phyloP scores from a whole-genome alignment of 2,329 filamentous ascomycete genomes.

The Pseudogymnoascus sp. region DNA sequence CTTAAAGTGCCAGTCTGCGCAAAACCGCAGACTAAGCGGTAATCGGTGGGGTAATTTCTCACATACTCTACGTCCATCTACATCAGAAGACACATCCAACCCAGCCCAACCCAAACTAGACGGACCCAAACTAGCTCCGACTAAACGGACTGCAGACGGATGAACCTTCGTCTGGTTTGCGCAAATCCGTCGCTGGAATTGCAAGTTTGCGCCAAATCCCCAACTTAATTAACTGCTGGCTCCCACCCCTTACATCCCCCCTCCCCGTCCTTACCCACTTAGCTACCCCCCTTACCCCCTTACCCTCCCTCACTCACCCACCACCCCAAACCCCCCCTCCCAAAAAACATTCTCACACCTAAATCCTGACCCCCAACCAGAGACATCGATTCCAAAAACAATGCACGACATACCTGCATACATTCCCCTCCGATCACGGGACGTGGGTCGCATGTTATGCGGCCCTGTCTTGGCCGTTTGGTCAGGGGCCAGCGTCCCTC shows the following conservation, averaged over 20 bases:
- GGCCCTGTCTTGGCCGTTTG: neutral
- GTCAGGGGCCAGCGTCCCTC: neutral
- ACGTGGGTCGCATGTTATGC: neutral
- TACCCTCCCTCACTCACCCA: too few relatives aligned
- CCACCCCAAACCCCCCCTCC: neutral
- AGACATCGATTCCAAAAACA: neutral
- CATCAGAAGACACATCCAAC: neutral
- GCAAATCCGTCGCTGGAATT: too few relatives aligned
- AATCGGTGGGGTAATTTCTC: neutral
- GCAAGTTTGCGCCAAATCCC: too few relatives aligned
- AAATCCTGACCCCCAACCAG: neutral
- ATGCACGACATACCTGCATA: conserved; percentile 6
- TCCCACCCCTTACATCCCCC: neutral
- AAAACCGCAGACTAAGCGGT: neutral
- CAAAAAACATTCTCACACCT: too few relatives aligned
- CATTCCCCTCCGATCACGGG: neutral
- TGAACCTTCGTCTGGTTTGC: neutral
- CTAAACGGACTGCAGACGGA: neutral
- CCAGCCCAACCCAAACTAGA: too few relatives aligned
- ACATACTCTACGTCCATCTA: neutral
- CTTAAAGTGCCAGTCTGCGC: neutral
- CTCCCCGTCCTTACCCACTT: too few relatives aligned
- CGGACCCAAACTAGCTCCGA: neutral
- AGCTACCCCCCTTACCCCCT: neutral
- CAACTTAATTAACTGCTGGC: too few relatives aligned